Evolutionary conservation across 2,329 filamentous ascomycete genomes (phyloP), one percentile per base, ranked within the genome.

Genomic region (Aureobasidium lini): DNA sequence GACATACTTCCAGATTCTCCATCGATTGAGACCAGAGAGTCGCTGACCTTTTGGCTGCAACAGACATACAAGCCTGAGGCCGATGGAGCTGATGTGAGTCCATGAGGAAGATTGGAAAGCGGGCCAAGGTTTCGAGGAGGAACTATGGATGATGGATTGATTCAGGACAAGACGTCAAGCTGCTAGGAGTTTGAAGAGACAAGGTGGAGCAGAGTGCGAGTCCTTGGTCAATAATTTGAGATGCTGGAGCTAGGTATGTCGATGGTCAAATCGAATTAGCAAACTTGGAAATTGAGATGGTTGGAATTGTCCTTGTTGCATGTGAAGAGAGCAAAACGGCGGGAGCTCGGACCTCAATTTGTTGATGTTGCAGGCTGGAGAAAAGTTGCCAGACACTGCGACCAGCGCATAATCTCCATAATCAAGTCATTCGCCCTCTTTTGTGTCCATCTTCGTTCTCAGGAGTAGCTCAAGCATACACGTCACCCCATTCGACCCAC

Each of bases 361-460:
- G 52, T 53, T 53, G 39, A 50, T 37, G 36, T 18, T n/a, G 52
- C 52, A 46, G 39, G 39, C 52, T 28, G 23, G 28, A 34, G 42
- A 57, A 57, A 57, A 46, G 42, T 57, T 46, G 40, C 54, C 42
- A 57, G 53, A 32, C 43, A 57, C 40, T n/a, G 15, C n/a, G 40
- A 32, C 40, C 28, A 42, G 31, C 29, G 40, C 52, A 57, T 43
- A 42, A 42, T 44, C 52, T 36, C 52, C 48, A 31, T 18, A 46
- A 57, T 11, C 52, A 44, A 44, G 4, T 31, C 52, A 57, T 6
- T 37, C 42, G 32, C 29, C 29, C 31, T 37, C n/a, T 36, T 40
- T n/a, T 57, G 42, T 40, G 15, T 39, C 31, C 37, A 47, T 47
- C 29, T n/a, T 40, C n/a, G 42, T 4, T 32, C 13, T 15, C 18